phyloP scores from a whole-genome alignment of 345 rosid genomes.

The Turnera subulata region DNA sequence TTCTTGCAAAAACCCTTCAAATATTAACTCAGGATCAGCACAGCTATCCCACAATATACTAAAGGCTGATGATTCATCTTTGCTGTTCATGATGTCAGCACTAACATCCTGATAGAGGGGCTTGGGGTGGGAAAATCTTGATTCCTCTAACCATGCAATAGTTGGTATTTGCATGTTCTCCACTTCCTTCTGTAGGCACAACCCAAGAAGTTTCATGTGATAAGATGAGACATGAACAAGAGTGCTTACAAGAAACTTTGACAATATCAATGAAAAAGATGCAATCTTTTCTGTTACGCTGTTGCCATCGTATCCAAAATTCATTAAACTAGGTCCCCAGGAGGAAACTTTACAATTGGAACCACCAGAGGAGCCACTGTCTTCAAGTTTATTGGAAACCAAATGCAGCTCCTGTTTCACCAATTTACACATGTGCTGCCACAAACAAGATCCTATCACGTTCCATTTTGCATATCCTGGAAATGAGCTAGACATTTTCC shows the following conservation, averaged over 20 bases:
- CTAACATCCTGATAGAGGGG: constrained; percentile 31
- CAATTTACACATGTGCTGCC: constrained; percentile 70
- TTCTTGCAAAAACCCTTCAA: constrained; percentile 55
- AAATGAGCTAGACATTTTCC: constrained; percentile 37
- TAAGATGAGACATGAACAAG: constrained; percentile 60
- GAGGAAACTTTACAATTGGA: constrained; percentile 28
- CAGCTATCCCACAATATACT: constrained; percentile 57
- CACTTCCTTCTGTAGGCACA: constrained; percentile 44
- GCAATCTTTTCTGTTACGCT: constrained; percentile 35
- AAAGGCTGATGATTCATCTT: constrained; percentile 34
- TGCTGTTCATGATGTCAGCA: constrained; percentile 29
- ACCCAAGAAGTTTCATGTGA: constrained; percentile 55
- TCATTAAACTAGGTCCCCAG: constrained; percentile 21
- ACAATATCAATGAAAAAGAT: constrained; percentile 35
- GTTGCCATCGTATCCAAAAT: constrained; percentile 34
- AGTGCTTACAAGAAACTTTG: constrained; percentile 38
- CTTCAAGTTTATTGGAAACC: constrained; percentile 34
- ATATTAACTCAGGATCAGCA: constrained; percentile 57
- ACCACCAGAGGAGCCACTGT: constrained; percentile 29
- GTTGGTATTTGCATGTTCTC: constrained; percentile 48
- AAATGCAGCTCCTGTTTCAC: constrained; percentile 51
- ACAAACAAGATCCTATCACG: constrained; percentile 57
- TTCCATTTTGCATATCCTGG: constrained; percentile 77
- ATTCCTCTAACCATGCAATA: constrained; percentile 60
- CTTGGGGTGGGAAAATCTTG: constrained; percentile 36